Conservation (phyloP, 495 filamentous ascomycete species). For the Neurospora tetraspora region DNA sequence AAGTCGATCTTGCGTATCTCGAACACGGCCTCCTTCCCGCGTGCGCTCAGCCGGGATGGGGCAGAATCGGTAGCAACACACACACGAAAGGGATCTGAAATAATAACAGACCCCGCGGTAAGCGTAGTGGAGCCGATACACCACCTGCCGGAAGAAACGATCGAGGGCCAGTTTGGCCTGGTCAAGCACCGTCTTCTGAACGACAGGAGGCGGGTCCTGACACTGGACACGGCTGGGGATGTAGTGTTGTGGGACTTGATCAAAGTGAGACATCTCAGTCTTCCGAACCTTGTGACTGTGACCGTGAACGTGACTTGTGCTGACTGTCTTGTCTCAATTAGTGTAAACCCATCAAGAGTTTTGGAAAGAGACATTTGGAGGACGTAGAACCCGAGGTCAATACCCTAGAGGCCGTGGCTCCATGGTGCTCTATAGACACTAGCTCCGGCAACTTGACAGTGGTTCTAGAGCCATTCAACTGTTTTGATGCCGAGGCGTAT, state of each 20-base stretch:
- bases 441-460: slow-evolving; percentile 85
- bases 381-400: slow-evolving; percentile 84
- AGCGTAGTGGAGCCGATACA: slow-evolving; percentile 55
- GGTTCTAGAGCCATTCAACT: slow-evolving; percentile 86
- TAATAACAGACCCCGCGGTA: slow-evolving; percentile 47
- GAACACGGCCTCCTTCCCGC: slow-evolving; percentile 68
- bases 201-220: slow-evolving; percentile 80
- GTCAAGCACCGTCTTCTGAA: slow-evolving; percentile 91
- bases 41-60: slow-evolving; percentile 25
- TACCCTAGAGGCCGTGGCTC: slow-evolving; percentile 75
- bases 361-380: slow-evolving; percentile 87
- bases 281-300: neutral
- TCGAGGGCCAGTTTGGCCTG: slow-evolving; percentile 90
- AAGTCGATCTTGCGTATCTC: slow-evolving; percentile 70
- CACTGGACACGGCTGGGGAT: slow-evolving; percentile 89
- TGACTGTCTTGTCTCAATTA: slow-evolving; percentile 23
- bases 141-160: slow-evolving; percentile 69
- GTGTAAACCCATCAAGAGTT: slow-evolving; percentile 77
- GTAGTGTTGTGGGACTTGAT: slow-evolving; percentile 95
- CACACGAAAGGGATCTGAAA: slow-evolving; percentile 51
- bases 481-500: slow-evolving; percentile 96
- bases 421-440: slow-evolving; percentile 93
- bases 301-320: neutral
- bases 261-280: slow-evolving; percentile 40
- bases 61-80: slow-evolving; percentile 35